phyloP scores from a whole-genome alignment of 2,329 filamentous ascomycete species.

The Cladosporium sp. region DNA sequence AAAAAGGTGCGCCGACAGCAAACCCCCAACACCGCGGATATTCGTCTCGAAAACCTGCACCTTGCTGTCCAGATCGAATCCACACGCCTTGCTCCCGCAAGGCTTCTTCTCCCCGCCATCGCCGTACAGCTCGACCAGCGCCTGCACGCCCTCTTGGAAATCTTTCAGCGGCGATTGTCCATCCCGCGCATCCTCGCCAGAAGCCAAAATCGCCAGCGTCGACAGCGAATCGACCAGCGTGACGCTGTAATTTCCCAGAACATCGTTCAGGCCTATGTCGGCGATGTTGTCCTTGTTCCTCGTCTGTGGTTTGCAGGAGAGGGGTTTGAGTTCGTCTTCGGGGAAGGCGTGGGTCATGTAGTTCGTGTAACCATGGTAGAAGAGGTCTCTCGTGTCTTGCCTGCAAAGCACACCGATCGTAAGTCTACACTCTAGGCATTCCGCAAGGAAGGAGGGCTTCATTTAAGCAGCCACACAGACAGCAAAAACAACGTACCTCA shows the following conservation, averaged over 20 bases:
- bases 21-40: slow-evolving; percentile 85
- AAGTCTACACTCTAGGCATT: neutral
- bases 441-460: neutral
- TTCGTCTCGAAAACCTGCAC: slow-evolving; percentile 99
- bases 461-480: neutral
- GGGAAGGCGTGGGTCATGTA: slow-evolving; percentile 95
- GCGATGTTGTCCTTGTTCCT: slow-evolving; percentile 77
- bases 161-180: slow-evolving; percentile 55
- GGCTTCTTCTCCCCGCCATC: slow-evolving; percentile 75
- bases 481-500: slow-evolving; percentile 35
- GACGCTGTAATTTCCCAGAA: slow-evolving; percentile 93
- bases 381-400: slow-evolving; percentile 66
- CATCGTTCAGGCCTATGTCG: slow-evolving; percentile 88
- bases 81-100: slow-evolving; percentile 69
- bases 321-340: slow-evolving; percentile 88
- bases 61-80: slow-evolving; percentile 95
- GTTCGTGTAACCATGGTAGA: slow-evolving; percentile 95
- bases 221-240: slow-evolving; percentile 94
- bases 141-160: slow-evolving; percentile 77
- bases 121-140: slow-evolving; percentile 80
- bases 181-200: slow-evolving; percentile 53
- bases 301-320: slow-evolving; percentile 80
- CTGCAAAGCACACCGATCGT: slow-evolving; percentile 27
- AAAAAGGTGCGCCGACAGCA: slow-evolving; percentile 91
- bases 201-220: slow-evolving; percentile 88